These are phyloP conservation scores for Solanum verrucosum DNA, from an alignment of 257 asterid species.

Conservation along the genomic window DNA sequence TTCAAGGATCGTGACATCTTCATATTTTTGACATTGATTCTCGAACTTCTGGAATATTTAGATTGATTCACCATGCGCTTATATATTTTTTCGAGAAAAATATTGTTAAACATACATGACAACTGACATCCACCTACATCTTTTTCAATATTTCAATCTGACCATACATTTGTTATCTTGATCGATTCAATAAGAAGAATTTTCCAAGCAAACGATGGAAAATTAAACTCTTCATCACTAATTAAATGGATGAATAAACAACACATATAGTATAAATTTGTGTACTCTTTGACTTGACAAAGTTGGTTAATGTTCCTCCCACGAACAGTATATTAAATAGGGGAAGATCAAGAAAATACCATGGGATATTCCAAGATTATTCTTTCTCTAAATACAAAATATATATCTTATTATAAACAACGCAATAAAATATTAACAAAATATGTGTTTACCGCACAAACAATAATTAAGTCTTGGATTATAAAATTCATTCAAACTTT, in stretches of 20 bases:
- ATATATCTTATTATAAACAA: background rate
- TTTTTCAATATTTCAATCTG: background rate
- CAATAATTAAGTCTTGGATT: background rate
- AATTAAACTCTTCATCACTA: background rate
- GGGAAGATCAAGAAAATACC: background rate
- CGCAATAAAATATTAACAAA: background rate
- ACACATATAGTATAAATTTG: background rate
- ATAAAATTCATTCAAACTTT: background rate
- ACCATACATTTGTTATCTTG: background rate
- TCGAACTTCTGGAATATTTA: background rate
- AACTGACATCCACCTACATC: background rate
- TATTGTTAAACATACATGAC: background rate
- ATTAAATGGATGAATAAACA: background rate
- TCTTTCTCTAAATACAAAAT: background rate
- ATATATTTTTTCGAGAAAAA: background rate
- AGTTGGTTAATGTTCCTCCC: background rate
- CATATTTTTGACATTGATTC: background rate
- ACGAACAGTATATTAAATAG: background rate
- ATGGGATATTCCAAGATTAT: background rate
- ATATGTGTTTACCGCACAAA: background rate
- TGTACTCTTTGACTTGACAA: background rate
- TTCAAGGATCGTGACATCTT: background rate
- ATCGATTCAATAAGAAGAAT: background rate
- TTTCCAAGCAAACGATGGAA: background rate
- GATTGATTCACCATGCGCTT: background rate